phyloP scores from a whole-genome alignment of 2,329 filamentous ascomycete genomes.

The Botrytis tulipae region DNA sequence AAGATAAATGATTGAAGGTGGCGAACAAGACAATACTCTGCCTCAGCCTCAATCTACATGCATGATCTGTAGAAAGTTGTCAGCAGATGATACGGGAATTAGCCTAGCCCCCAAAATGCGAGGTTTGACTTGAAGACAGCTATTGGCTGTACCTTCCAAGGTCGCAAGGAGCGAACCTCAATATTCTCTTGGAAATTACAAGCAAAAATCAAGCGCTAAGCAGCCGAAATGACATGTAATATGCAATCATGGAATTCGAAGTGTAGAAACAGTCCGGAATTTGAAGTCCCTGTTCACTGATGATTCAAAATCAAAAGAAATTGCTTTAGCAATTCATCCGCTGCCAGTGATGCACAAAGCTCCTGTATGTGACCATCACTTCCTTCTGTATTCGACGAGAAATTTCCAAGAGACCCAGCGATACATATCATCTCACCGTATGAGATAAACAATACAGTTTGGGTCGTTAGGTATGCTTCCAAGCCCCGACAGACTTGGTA shows the following conservation, averaged over 20 bases:
- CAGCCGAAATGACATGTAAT: background rate
- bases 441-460: background rate
- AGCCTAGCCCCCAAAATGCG: background rate
- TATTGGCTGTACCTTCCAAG: background rate
- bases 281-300: background rate
- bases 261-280: background rate
- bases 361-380: background rate
- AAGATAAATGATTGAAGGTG: background rate
- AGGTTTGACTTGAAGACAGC: background rate
- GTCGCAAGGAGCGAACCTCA: background rate
- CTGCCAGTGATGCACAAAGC: background rate
- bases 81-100: background rate
- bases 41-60: background rate
- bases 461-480: background rate
- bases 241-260: background rate
- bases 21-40: background rate
- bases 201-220: background rate
- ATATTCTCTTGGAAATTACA: background rate
- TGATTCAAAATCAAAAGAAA: background rate
- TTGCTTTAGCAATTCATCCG: background rate
- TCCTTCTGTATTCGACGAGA: background rate
- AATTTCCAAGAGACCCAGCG: background rate
- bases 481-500: background rate
- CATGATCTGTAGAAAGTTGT: background rate
- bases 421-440: background rate